These are phyloP conservation scores for Arabidopsis lyrata DNA, from an alignment of 441 rosid genomes.

Conservation along the genomic window DNA sequence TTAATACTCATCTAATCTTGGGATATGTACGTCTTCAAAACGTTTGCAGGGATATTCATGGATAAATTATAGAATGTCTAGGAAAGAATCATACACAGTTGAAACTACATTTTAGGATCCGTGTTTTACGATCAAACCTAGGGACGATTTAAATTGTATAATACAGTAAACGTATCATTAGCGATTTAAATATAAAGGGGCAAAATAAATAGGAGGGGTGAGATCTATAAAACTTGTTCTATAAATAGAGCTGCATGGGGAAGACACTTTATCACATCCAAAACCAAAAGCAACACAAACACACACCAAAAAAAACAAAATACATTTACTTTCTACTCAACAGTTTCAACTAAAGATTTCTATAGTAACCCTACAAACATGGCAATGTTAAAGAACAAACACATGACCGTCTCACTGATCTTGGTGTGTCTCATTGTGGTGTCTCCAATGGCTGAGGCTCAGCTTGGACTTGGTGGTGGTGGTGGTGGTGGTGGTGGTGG, in stretches of 20 bases:
- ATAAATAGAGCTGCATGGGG: conserved; percentile 44
- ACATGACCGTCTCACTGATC: conserved; percentile 26
- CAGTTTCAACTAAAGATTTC: neutral
- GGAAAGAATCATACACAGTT: neutral
- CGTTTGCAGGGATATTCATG: neutral
- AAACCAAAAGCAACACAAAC: conserved; percentile 23
- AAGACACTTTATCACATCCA: conserved; percentile 43
- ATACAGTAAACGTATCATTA: neutral
- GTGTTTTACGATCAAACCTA: conserved; percentile 22
- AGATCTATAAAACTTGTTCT: conserved; percentile 21
- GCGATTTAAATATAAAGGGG: neutral
- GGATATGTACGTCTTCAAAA: neutral
- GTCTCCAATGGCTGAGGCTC: conserved; percentile 45
- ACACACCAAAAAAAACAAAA: neutral
- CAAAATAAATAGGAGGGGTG: neutral
- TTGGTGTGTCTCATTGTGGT: conserved; percentile 38
- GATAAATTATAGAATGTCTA: neutral
- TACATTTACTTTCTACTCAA: neutral
- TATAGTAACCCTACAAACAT: conserved; percentile 5
- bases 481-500: conserved; percentile 24
- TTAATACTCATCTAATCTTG: neutral
- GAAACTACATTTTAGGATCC: neutral
- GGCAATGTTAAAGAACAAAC: conserved; percentile 41
- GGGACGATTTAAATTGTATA: neutral
- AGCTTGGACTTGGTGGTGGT: conserved; percentile 34